Evolutionary conservation across 1,284 basidiomycete genomes (phyloP), one percentile per base, ranked within the genome.

Genomic region (Malassezia restricta): DNA sequence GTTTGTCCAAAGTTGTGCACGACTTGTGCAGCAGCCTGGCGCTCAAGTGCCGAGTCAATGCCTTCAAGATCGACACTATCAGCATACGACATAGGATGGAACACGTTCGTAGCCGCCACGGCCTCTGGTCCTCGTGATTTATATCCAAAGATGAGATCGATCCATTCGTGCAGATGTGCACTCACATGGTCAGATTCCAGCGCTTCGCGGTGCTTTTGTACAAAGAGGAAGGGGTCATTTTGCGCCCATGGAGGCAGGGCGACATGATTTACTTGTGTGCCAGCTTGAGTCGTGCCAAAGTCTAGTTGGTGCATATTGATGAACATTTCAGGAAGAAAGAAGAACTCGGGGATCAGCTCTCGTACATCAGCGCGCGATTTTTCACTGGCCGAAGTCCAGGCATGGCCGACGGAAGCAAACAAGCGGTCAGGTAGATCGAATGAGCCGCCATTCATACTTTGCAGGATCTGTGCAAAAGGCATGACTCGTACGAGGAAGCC

Each of bases 381-480:
- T 43, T 81, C 77, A 0, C 87, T 85, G 31, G 90, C 89, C 28
- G 89, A 92, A 43, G 82, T 78, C 75, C 87, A 94, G 1, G 90
- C 81, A 56, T 85, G 78, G 32, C 80, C 55, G 17, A 69, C 76
- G 24, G 61, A 87, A 78, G 80, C 83, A 74, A 96, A 96, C 11
- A 94, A 76, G 24, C 91, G 79, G 76, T 95, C 90, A 0, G 91
- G 88, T n/a, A 94, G 76, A 76, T 95, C 91, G 81, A 90, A 95
- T 63, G 85, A 85, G n/a, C 90, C 68, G 15, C 68, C 68, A 44
- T 71, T 67, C 42, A 71, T 47, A 6, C 61, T 64, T 35, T 64
- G 57, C 32, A 70, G 51, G 24, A 66, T 35, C 6, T 62, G 54
- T 40, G 67, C 61, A 45, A 64, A 71, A 0, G 91, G 91, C 8